Base-by-base conservation (phyloP, 306 rosid genomes). In the Quercus agrifolia region DNA sequence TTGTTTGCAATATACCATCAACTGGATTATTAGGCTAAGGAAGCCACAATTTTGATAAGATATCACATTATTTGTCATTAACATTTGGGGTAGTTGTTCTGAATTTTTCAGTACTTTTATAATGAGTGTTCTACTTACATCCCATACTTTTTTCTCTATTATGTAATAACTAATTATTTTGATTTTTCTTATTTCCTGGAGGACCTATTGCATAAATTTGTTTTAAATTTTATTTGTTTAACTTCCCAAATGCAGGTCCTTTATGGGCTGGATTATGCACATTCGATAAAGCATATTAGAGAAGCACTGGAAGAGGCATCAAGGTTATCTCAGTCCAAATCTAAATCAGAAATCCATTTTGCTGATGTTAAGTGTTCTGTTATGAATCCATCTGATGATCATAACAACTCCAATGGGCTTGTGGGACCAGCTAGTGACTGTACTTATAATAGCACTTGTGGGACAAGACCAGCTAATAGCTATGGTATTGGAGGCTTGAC, bases 191-290 rank as follows among this genome's bases (percentile, higher is more conserved):
- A 8, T 67, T 67, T 11, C 51, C 49, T 19, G n/a, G 51, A 35
- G 9, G 25, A 19, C 38, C 51, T 35, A n/a, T 67, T 6, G 18
- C 44, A 33, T 67, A 67, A 67, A 19, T 67, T 35, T 67, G 27
- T 18, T 67, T 1, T 33, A 0, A 33, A 33, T 7, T 4, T 33
- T 71, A n/a, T 33, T 62, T 67, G 6, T 57, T 72, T 70, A 73
- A 77, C 57, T 66, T 79, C 58, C 35, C 28, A 58, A 83, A 10
- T 83, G 81, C 81, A 94, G 98, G 97, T 94, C 51, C 98, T 94
- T 73, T 94, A 74, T 79, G 97, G 97, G 75, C 73, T 91, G 85
- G 97, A 94, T 79, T 94, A 92, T 74, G 85, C 89, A 20, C 89
- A 89, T 84, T 79, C 89, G 33, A 79, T 90, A 27, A 63, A 54